A percentile compares a stretch with the other conserved stretches of the same genome.
Conservation (phyloP, 495 filamentous ascomycete species). For the Aspergillus olivimuriae region DNA sequence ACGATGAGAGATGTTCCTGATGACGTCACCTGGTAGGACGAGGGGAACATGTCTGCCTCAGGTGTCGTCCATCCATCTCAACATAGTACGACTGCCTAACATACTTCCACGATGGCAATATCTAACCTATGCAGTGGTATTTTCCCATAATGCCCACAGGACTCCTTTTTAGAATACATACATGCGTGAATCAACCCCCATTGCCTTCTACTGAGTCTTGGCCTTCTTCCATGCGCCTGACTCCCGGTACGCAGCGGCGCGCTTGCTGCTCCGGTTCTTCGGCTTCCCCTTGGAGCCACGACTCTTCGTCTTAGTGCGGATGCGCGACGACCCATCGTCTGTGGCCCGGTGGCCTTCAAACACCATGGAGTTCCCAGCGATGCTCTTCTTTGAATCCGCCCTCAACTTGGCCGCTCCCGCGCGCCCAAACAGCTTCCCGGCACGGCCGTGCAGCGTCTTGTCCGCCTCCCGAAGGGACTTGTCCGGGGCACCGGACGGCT, state of each 20-base stretch:
- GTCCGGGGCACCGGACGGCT: constrained; percentile 28
- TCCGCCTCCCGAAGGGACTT: constrained; percentile 57
- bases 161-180: neutral
- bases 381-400: constrained; percentile 27
- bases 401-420: constrained; percentile 65
- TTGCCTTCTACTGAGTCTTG: neutral
- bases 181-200: neutral
- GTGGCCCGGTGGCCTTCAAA: constrained; percentile 89
- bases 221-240: constrained; percentile 40
- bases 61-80: too few relatives aligned
- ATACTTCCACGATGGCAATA: too few relatives aligned
- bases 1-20: too few relatives aligned
- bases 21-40: too few relatives aligned
- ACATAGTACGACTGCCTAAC: too few relatives aligned
- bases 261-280: constrained; percentile 44
- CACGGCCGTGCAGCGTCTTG: constrained; percentile 71
- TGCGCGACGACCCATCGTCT: constrained; percentile 55
- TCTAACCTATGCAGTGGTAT: too few relatives aligned
- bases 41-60: too few relatives aligned
- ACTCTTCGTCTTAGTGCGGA: constrained; percentile 54
- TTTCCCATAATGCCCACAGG: too few relatives aligned
- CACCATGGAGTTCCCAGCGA: constrained; percentile 55
- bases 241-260: constrained; percentile 63
- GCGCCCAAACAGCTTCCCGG: constrained; percentile 73
- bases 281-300: constrained; percentile 49